phyloP scores from a whole-genome alignment of 1,284 basidiomycete species.

The Chalciporus piperatoides region DNA sequence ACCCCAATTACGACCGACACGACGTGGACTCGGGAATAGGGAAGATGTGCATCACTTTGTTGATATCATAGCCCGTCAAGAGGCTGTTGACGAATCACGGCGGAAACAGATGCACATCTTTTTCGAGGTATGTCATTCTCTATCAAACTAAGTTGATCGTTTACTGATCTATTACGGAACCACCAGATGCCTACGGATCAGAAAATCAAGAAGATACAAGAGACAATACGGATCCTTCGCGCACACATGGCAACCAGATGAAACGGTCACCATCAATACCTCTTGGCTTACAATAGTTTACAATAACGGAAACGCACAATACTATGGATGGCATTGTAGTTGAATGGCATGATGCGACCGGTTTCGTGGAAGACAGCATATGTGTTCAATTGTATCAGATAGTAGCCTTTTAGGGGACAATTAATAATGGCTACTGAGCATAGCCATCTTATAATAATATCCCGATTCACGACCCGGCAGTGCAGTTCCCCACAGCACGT shows the following conservation, averaged over 20 bases:
- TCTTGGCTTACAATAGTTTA: background rate
- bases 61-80: constrained; percentile 44
- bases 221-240: constrained; percentile 31
- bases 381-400: too few relatives aligned
- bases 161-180: constrained; percentile 3
- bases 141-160: background rate
- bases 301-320: background rate
- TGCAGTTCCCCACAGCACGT: constrained; percentile 19
- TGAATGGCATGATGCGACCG: background rate
- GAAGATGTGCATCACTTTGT: constrained; percentile 38
- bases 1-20: constrained; percentile 2
- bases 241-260: background rate
- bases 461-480: background rate
- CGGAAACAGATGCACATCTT: constrained; percentile 47
- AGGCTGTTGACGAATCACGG: constrained; percentile 38
- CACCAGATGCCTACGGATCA: constrained; percentile 50
- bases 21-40: background rate
- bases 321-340: background rate
- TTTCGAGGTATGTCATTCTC: constrained; percentile 41
- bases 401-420: background rate
- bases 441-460: too few relatives aligned
- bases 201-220: constrained; percentile 41
- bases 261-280: background rate
- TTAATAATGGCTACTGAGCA: background rate
- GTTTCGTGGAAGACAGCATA: background rate